Percentiles rank a stretch among this genome's conserved stretches.
Conservation (phyloP, 2,329 filamentous ascomycete species). For the Scedosporium minutisporum region DNA sequence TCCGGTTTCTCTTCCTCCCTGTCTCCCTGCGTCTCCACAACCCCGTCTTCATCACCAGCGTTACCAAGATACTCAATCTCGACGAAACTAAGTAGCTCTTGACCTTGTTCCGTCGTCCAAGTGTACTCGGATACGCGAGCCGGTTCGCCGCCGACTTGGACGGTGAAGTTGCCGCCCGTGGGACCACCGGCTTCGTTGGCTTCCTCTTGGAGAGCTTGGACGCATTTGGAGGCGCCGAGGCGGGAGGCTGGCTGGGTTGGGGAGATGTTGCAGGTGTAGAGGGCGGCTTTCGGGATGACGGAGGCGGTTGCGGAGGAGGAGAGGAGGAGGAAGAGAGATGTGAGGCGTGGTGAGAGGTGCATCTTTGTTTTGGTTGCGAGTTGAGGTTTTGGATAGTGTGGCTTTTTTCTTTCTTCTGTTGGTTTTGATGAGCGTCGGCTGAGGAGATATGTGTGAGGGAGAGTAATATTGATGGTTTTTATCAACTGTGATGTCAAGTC, state of each 20-base stretch:
- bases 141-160: not conserved
- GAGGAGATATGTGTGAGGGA: not conserved
- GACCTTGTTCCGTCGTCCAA: not conserved
- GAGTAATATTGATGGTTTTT: not conserved
- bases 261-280: not conserved
- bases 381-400: not conserved
- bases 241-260: conserved; percentile 2
- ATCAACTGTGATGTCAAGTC: not conserved
- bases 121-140: not conserved
- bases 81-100: not conserved
- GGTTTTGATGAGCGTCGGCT: not conserved
- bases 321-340: not conserved
- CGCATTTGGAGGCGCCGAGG: not conserved
- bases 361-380: not conserved
- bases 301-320: not conserved
- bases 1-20: not conserved
- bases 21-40: not conserved
- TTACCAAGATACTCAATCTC: not conserved
- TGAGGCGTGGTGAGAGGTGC: not conserved
- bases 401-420: not conserved
- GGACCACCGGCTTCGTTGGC: conserved; percentile 1
- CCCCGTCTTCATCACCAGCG: not conserved
- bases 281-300: not conserved
- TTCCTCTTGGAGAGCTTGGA: not conserved
- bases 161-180: not conserved